Base-by-base conservation (phyloP, 2,329 filamentous ascomycete species). In the Aspergillus brunneoviolaceus region DNA sequence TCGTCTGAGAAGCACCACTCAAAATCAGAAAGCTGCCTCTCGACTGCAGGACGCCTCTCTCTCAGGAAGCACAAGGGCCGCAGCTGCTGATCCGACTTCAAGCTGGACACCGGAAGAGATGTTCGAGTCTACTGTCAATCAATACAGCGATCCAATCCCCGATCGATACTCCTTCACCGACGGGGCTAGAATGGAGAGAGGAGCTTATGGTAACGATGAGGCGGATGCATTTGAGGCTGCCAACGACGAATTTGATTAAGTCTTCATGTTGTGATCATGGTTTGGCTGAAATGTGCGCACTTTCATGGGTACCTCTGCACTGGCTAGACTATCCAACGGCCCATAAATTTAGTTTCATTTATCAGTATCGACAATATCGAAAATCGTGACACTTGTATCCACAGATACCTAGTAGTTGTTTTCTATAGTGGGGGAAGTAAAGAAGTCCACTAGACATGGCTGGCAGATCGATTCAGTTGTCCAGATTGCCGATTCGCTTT, bases 151-250 rank as follows among this genome's bases (percentile, higher is more conserved):
- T 7, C 51, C 51, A 2, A n/a, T 53, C n/a, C 21, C 51, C 12
- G 51, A 53, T 12, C 35, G 42, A n/a, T 53, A 27, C 23, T 27
- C 35, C 3, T 53, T 53, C 21, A 53, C 51, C 14, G 51, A 53
- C 12, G 51, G 51, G 16, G 51, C 35, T 9, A 53, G 23, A 19
- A 53, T 53, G 51, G 42, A 27, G n/a, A 42, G 33, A 29, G 51
- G 35, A 23, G 35, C 42, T 10, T 53, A 27, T 2, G 51, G 51
- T 1, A n/a, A 53, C 4, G 19, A 47, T 45, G 51, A 53, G 35
- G 51, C 51, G 4, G 51, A 53, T 45, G 51, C 35, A 5, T 53
- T 53, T n/a, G 51, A 45, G 51, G 51, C 51, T 9, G 51, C 51
- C 2, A 45, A 53, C 27, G 16, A 27, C n/a, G 29, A n/a, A 2